Evolutionary conservation across 331 rosid genomes (phyloP).

Genomic region (Erythrophleum ivorense): DNA sequence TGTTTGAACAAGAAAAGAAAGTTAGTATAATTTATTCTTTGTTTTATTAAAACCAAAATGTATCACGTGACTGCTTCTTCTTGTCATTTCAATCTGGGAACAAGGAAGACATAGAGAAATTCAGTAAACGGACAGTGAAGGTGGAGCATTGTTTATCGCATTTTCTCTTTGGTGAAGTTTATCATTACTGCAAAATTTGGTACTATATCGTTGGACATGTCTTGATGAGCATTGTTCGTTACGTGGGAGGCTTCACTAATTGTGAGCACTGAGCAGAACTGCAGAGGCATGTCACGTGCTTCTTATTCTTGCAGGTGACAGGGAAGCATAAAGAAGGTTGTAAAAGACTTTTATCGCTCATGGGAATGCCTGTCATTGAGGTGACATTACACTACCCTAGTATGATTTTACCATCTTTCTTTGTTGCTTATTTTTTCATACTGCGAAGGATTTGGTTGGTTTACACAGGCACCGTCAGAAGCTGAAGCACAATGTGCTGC

Average conservation of each 20-base stretch:
- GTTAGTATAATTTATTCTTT: too few relatives aligned
- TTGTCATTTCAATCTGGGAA: slow-evolving; percentile 62
- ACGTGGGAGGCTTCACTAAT: slow-evolving; percentile 17
- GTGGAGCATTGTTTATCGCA: slow-evolving; percentile 45
- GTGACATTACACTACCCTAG: slow-evolving; percentile 48
- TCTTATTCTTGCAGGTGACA: slow-evolving; percentile 68
- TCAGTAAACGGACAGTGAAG: slow-evolving; percentile 96
- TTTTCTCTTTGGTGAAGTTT: background rate
- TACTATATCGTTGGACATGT: background rate
- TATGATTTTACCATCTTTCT: background rate
- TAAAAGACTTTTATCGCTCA: slow-evolving; percentile 84
- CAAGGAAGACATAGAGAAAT: slow-evolving; percentile 93
- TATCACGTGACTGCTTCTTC: background rate
- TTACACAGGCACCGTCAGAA: slow-evolving; percentile 92
- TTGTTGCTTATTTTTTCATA: slow-evolving; percentile 24
- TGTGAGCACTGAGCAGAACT: background rate
- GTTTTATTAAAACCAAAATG: too few relatives aligned
- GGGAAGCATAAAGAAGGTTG: slow-evolving; percentile 93
- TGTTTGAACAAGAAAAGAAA: too few relatives aligned
- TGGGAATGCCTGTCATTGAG: slow-evolving; percentile 97
- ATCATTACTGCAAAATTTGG: background rate
- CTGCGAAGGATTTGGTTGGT: slow-evolving; percentile 36
- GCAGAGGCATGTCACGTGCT: slow-evolving; percentile 9
- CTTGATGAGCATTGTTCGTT: background rate
- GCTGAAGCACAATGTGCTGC: slow-evolving; percentile 99